Evolutionary conservation across 139 green algal genomes (phyloP).

Genomic region (Cymbomonas tetramitiformis): DNA sequence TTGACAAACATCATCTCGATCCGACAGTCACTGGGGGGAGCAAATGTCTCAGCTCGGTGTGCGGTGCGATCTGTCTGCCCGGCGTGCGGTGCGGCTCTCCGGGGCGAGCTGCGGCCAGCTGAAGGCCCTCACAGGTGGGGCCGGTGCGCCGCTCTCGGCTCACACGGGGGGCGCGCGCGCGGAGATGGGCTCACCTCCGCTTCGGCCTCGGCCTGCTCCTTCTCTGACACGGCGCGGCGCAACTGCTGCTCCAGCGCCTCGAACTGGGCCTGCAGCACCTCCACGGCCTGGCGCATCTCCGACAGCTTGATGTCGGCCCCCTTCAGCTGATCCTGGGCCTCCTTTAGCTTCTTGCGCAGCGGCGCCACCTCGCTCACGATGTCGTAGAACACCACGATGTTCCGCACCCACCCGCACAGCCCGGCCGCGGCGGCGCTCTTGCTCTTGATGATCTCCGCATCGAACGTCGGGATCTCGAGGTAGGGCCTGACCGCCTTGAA

Average conservation of each 20-base stretch:
- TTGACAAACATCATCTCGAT: too few species aligned
- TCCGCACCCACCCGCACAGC: slow-evolving; percentile 54
- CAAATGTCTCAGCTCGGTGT: too few species aligned
- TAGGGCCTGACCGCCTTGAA: slow-evolving; percentile 49
- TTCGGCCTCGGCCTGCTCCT: background rate
- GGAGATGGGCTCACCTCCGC: too few species aligned
- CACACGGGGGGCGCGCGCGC: too few species aligned
- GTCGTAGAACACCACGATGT: slow-evolving; percentile 58
- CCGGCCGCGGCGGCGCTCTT: slow-evolving; percentile 47
- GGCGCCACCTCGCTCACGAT: slow-evolving; percentile 46
- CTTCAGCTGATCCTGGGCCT: slow-evolving; percentile 47
- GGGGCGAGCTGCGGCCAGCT: too few species aligned
- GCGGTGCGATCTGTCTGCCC: too few species aligned
- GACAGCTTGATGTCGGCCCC: slow-evolving; percentile 57
- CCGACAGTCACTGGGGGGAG: too few species aligned
- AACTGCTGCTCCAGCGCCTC: slow-evolving; percentile 24
- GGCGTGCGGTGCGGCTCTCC: too few species aligned
- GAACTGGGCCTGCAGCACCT: slow-evolving; percentile 43
- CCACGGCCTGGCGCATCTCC: slow-evolving; percentile 46
- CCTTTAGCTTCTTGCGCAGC: slow-evolving; percentile 42
- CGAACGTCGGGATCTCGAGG: slow-evolving; percentile 48
- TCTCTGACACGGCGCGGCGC: background rate
- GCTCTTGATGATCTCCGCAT: slow-evolving; percentile 47
- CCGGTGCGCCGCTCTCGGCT: too few species aligned
- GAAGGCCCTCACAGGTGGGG: too few species aligned